Conservation (phyloP, 495 filamentous ascomycete species). For the Hyaloscypha variabilis region DNA sequence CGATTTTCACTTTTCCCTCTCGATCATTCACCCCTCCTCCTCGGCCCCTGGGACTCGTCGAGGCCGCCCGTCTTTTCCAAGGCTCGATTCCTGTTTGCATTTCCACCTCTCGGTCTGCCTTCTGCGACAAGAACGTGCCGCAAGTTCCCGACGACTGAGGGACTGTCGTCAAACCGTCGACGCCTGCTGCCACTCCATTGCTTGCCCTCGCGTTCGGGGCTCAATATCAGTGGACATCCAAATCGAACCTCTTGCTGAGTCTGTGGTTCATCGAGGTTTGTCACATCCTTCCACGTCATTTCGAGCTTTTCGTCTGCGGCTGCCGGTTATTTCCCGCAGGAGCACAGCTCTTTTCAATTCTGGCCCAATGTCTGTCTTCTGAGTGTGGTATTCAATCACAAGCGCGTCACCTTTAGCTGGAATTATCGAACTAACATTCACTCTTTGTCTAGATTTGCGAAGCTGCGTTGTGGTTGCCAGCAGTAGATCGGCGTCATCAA, state of each 20-base stretch:
- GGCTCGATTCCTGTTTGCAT: neutral
- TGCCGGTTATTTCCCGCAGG: slow-evolving; percentile 19
- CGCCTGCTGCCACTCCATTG: slow-evolving; percentile 17
- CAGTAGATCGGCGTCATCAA: slow-evolving; percentile 23
- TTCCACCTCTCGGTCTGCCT: neutral
- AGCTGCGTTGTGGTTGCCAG: slow-evolving; percentile 16
- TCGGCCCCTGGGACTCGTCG: slow-evolving; percentile 4
- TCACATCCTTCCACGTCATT: neutral
- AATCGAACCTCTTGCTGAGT: neutral
- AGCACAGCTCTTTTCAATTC: neutral
- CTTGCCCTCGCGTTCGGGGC: neutral
- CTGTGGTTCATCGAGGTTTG: slow-evolving; percentile 13
- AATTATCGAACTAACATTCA: slow-evolving; percentile 23
- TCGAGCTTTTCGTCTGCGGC: slow-evolving; percentile 5
- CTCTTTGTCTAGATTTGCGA: neutral
- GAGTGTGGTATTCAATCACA: neutral
- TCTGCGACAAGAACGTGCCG: slow-evolving; percentile 17
- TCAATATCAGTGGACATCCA: slow-evolving; percentile 8
- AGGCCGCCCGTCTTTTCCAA: slow-evolving; percentile 10
- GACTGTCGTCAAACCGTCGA: slow-evolving; percentile 10
- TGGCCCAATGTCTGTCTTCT: neutral
- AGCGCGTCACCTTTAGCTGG: slow-evolving; percentile 4
- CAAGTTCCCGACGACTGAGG: slow-evolving; percentile 5
- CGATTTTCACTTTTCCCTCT: neutral
- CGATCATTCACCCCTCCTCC: neutral